Base-by-base conservation (phyloP, 2,329 filamentous ascomycete species). In the Botrytis fabae region DNA sequence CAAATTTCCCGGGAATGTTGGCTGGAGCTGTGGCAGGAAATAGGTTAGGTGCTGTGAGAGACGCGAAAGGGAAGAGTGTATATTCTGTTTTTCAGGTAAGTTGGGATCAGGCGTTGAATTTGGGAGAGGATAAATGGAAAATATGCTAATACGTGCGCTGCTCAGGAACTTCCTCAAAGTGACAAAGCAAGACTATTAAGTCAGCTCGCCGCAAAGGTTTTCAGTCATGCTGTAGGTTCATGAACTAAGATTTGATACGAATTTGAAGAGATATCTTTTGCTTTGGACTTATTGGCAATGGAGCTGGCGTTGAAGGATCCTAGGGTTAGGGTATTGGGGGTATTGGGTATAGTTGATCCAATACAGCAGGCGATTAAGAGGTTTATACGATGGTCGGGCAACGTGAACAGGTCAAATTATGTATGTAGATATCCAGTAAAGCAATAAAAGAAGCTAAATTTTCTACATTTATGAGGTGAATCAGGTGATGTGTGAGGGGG, bases 1-100 rank as follows among this genome's bases (percentile, higher is more conserved):
- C 92, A 42, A 98, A 98, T 81, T 89, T 98, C 66, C 93, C 95
- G 0, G 96, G 96, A 0, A 87, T 95, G 79, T 82, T 98, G 54
- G 95, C 95, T 0, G 96, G 96, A 4, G 94, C 93, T 3, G 95
- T 98, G 3, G 95, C 95, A 0, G 96, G 96, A 18, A 98, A 98
- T 83, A 85, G 95, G 69, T 83, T 98, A n/a, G 96, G 96, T 0
- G 93, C 93, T 10, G 89, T 99, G 32, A 87, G 96, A 73, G 96
- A 99, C 83, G 90, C 92, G 46, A 94, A 91, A 83, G 95, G 95
- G 35, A 98, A 98, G 90, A 97, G 93, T 80, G 96, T 99, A 9
- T 98, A 97, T 82, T 86, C 90, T 42, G 96, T 98, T 25, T 98
- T 75, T 28, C 44, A 70, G 40, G 70, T 72, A 46, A 69, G 70